These are phyloP conservation scores for Saccharum spontaneum DNA, from an alignment of 176 grass and related monocot species.

Conservation along the genomic window DNA sequence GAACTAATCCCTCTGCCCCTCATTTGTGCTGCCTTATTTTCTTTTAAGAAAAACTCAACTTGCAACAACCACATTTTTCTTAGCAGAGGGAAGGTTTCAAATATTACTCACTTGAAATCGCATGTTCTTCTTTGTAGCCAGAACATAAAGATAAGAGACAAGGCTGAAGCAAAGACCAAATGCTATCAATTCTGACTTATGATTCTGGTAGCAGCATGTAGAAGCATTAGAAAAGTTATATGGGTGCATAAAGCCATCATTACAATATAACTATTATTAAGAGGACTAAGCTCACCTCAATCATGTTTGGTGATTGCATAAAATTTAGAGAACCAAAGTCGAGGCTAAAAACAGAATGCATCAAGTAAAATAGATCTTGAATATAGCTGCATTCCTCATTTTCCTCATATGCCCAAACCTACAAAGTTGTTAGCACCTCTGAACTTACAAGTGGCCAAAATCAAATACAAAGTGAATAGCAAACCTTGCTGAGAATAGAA, in stretches of 20 bases:
- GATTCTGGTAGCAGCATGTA: conserved; percentile 54
- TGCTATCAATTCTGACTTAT: conserved; percentile 63
- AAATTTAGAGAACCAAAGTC: conserved; percentile 59
- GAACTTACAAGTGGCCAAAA: conserved; percentile 21
- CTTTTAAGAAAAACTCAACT: not conserved
- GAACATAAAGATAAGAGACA: conserved; percentile 78
- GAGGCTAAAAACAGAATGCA: conserved; percentile 64
- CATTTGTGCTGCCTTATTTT: not conserved
- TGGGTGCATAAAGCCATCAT: not conserved
- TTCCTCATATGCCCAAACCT: conserved; percentile 97
- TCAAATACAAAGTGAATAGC: conserved; percentile 35
- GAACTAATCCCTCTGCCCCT: not conserved
- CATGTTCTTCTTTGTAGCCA: conserved; percentile 76
- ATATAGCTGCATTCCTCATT: conserved; percentile 80
- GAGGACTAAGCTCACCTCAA: conserved; percentile 64
- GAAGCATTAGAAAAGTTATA: conserved; percentile 46
- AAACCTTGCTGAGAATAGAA: conserved; percentile 92
- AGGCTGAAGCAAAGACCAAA: conserved; percentile 84
- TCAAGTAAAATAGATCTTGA: conserved; percentile 81
- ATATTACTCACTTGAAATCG: conserved; percentile 60
- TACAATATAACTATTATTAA: not conserved
- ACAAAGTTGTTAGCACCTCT: conserved; percentile 14
- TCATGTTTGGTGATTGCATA: conserved; percentile 63
- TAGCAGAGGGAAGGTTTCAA: not conserved
- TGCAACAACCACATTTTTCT: not conserved